phyloP scores from a whole-genome alignment of 148 eudicot genomes.

The Chenopodium berlandieri region DNA sequence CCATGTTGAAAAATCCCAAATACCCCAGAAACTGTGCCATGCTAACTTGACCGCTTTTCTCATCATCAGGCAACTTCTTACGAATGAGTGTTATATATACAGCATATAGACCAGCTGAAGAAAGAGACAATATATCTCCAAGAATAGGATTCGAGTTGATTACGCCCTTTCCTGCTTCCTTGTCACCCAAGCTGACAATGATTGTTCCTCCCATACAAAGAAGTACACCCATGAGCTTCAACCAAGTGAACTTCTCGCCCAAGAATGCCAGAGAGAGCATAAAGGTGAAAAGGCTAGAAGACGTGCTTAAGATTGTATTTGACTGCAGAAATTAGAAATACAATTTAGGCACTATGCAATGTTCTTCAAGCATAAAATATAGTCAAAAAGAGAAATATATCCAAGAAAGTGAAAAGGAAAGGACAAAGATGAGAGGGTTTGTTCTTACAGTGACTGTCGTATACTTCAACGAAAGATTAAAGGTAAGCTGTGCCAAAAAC shows the following conservation, averaged over 20 bases:
- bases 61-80: slow-evolving; percentile 74
- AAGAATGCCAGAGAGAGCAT: slow-evolving; percentile 74
- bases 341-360: slow-evolving; percentile 1
- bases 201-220: slow-evolving; percentile 98
- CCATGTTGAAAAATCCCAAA: slow-evolving; percentile 75
- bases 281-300: slow-evolving; percentile 96
- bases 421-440: slow-evolving; percentile 5
- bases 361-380: background rate
- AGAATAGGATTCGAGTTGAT: slow-evolving; percentile 70
- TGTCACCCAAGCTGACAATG: slow-evolving; percentile 90
- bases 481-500: slow-evolving; percentile 90
- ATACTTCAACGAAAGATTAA: slow-evolving; percentile 90
- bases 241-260: slow-evolving; percentile 92
- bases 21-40: slow-evolving; percentile 97
- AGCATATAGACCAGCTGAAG: slow-evolving; percentile 78
- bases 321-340: slow-evolving; percentile 56
- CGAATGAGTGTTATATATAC: slow-evolving; percentile 88
- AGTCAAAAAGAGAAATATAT: background rate
- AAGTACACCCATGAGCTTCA: slow-evolving; percentile 80
- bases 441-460: slow-evolving; percentile 88
- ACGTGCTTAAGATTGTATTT: slow-evolving; percentile 87
- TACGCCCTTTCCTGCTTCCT: slow-evolving; percentile 41
- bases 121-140: slow-evolving; percentile 73
- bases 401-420: slow-evolving; percentile 9
- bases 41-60: slow-evolving; percentile 69